phyloP scores from a whole-genome alignment of 306 rosid genomes.

The Cucurbita ficifolia region DNA sequence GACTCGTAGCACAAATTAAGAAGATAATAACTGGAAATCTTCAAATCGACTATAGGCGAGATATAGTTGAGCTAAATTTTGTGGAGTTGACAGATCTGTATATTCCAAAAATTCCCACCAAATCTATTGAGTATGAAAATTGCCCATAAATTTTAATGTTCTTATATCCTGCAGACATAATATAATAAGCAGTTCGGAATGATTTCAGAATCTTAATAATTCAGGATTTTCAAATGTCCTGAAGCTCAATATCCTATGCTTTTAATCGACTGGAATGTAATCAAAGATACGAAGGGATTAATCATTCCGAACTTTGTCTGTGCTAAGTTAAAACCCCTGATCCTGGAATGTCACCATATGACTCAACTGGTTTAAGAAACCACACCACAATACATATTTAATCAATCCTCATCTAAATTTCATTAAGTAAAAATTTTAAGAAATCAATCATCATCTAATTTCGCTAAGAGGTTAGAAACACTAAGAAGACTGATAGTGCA shows the following conservation, averaged over 20 bases:
- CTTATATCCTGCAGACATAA: neutral
- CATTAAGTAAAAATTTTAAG: neutral
- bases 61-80: neutral
- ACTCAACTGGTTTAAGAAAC: neutral
- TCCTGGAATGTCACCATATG: neutral
- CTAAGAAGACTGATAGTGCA: neutral
- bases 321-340: neutral
- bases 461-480: neutral
- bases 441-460: neutral
- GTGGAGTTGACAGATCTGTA: neutral
- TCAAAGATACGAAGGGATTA: neutral
- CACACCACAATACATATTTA: neutral
- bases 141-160: neutral
- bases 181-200: neutral
- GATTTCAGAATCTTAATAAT: neutral
- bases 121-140: neutral
- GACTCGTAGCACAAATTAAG: neutral
- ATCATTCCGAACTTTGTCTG: neutral
- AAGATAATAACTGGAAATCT: neutral
- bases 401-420: neutral
- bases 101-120: neutral
- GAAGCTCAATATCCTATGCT: neutral
- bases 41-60: neutral
- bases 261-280: neutral
- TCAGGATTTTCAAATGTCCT: neutral